phyloP scores from a whole-genome alignment of 78 protist genomes.

The Guillardia theta region DNA sequence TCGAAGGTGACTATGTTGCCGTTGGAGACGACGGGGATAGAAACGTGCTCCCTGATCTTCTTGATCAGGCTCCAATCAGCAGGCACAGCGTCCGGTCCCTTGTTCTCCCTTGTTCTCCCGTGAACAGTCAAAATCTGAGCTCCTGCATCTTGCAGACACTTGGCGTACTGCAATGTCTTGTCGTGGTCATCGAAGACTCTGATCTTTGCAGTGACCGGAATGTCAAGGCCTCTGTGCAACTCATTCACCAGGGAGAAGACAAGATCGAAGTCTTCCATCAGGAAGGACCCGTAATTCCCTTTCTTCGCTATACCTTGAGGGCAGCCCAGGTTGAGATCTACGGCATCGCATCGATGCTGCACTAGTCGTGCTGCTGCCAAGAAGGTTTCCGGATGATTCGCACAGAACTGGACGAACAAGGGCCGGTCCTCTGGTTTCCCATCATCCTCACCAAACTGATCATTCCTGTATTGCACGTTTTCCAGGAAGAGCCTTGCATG shows the following conservation, averaged over 20 bases:
- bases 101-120: not conserved
- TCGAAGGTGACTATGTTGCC: not conserved
- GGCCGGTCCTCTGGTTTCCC: not conserved
- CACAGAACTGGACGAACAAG: slow-evolving; percentile 39
- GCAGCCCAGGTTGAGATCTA: slow-evolving; percentile 59
- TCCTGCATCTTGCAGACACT: not conserved
- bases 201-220: slow-evolving; percentile 6
- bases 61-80: slow-evolving; percentile 18
- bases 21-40: slow-evolving; percentile 24
- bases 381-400: not conserved
- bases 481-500: slow-evolving; percentile 15
- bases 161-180: slow-evolving; percentile 35
- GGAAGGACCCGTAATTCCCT: slow-evolving; percentile 64
- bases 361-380: slow-evolving; percentile 24
- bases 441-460: not conserved
- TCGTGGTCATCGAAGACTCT: not conserved
- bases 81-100: slow-evolving; percentile 1
- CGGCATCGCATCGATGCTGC: slow-evolving; percentile 32
- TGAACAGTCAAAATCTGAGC: slow-evolving; percentile 16
- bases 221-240: not conserved
- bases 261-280: slow-evolving; percentile 36
- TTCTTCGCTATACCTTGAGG: slow-evolving; percentile 48
- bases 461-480: not conserved
- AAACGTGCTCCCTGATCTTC: not conserved
- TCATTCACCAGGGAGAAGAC: not conserved